Percentiles rank a stretch among this genome's conserved stretches.
Evolutionary conservation across 352 stramenopile species (phyloP).

Genomic region (Phytopythium aichiense): DNA sequence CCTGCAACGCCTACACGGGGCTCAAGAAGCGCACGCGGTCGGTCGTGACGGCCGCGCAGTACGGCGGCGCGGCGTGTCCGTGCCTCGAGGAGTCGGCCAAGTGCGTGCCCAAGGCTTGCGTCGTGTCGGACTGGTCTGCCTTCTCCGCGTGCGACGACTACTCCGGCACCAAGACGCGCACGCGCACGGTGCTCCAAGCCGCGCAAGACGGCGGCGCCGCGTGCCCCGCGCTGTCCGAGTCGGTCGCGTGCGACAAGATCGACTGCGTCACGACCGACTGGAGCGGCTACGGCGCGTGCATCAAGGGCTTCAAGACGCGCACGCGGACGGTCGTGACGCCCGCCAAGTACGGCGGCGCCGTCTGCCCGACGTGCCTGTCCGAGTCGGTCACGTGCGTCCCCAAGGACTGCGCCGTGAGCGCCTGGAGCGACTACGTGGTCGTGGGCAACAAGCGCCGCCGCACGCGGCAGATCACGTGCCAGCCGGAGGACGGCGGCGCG

Average conservation of each 20-base stretch:
- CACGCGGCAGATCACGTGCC: slow-evolving; percentile 28
- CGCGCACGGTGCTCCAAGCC: slow-evolving; percentile 29
- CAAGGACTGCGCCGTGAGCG: slow-evolving; percentile 40
- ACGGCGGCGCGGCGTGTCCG: slow-evolving; percentile 28
- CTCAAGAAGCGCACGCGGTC: slow-evolving; percentile 25
- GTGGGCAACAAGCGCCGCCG: slow-evolving; percentile 36
- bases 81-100: slow-evolving; percentile 17
- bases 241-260: slow-evolving; percentile 28
- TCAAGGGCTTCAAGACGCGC: slow-evolving; percentile 29
- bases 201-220: slow-evolving; percentile 26
- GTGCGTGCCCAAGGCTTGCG: slow-evolving; percentile 47
- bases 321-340: slow-evolving; percentile 24
- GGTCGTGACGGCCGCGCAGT: slow-evolving; percentile 14
- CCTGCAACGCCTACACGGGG: slow-evolving; percentile 17
- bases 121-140: slow-evolving; percentile 26
- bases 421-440: slow-evolving; percentile 30
- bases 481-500: slow-evolving; percentile 29
- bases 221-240: slow-evolving; percentile 25
- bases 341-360: slow-evolving; percentile 30
- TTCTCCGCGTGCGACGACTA: slow-evolving; percentile 43
- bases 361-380: slow-evolving; percentile 18
- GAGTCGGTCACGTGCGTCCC: slow-evolving; percentile 25
- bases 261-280: slow-evolving; percentile 40
- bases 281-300: slow-evolving; percentile 22
- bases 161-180: slow-evolving; percentile 40